phyloP scores from a whole-genome alignment of 345 rosid species.

The Sisymbrium altissimum region DNA sequence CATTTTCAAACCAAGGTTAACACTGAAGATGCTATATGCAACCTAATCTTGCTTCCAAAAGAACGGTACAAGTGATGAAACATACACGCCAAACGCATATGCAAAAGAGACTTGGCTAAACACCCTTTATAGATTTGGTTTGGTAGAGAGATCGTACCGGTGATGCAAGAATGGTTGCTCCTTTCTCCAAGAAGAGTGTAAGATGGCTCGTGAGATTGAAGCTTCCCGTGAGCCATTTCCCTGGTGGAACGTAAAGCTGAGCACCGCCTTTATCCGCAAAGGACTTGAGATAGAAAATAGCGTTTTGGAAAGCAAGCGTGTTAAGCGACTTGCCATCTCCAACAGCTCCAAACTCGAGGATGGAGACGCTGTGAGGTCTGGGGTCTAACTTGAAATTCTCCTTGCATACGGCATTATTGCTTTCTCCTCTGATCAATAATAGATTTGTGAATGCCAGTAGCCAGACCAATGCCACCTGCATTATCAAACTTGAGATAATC shows the following conservation, averaged over 20 bases:
- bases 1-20: neutral
- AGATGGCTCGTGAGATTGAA: constrained; percentile 96
- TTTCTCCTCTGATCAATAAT: constrained; percentile 34
- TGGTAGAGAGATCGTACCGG: constrained; percentile 48
- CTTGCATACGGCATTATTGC: constrained; percentile 46
- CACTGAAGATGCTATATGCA: too few species aligned
- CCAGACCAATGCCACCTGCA: constrained; percentile 74
- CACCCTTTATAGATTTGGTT: neutral
- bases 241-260: constrained; percentile 86
- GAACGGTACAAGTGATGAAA: neutral
- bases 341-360: constrained; percentile 87
- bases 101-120: neutral
- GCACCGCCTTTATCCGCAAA: constrained; percentile 98
- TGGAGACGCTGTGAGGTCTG: constrained; percentile 88
- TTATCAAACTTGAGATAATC: constrained; percentile 2
- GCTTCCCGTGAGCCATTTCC: constrained; percentile 92
- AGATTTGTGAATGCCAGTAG: constrained; percentile 74
- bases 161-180: constrained; percentile 85
- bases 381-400: constrained; percentile 48
- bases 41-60: neutral
- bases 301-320: constrained; percentile 88
- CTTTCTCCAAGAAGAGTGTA: constrained; percentile 86
- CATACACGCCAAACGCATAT: neutral
- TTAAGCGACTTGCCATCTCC: constrained; percentile 82
- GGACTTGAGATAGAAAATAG: constrained; percentile 89